phyloP scores from a whole-genome alignment of 2,329 filamentous ascomycete genomes.

The Aureobasidium melanogenum region DNA sequence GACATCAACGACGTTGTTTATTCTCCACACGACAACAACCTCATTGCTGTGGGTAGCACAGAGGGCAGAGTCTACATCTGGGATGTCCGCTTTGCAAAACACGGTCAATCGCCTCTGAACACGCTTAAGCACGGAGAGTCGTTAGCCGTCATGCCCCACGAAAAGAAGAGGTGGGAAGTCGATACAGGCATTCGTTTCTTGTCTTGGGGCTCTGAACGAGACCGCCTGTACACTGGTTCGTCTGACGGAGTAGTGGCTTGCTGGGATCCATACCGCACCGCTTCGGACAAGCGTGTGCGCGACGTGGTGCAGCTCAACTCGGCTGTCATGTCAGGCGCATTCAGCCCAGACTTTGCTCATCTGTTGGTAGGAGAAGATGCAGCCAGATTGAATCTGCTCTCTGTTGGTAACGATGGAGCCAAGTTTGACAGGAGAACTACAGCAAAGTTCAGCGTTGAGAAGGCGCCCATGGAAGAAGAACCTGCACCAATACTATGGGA shows the following conservation, averaged over 20 bases:
- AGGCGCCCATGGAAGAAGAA: neutral
- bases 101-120: constrained; percentile 37
- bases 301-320: constrained; percentile 41
- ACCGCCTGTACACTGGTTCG: constrained; percentile 49
- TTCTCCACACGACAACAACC: constrained; percentile 38
- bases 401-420: constrained; percentile 25
- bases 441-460: constrained; percentile 22
- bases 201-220: constrained; percentile 45
- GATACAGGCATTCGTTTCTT: constrained; percentile 52
- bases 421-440: constrained; percentile 18
- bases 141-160: constrained; percentile 39
- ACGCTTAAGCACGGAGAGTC: constrained; percentile 43
- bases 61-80: constrained; percentile 52
- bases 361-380: constrained; percentile 50
- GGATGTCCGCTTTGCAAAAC: constrained; percentile 40
- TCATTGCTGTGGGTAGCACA: constrained; percentile 52
- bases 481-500: constrained; percentile 13
- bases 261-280: constrained; percentile 48
- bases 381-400: constrained; percentile 46
- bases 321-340: constrained; percentile 50
- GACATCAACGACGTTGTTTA: constrained; percentile 53
- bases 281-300: constrained; percentile 43
- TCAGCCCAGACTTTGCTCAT: constrained; percentile 46
- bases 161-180: constrained; percentile 36
- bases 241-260: constrained; percentile 52